These are phyloP conservation scores for Metarhizium sp. DNA, from an alignment of 2,329 filamentous ascomycete species.

Conservation along the genomic window DNA sequence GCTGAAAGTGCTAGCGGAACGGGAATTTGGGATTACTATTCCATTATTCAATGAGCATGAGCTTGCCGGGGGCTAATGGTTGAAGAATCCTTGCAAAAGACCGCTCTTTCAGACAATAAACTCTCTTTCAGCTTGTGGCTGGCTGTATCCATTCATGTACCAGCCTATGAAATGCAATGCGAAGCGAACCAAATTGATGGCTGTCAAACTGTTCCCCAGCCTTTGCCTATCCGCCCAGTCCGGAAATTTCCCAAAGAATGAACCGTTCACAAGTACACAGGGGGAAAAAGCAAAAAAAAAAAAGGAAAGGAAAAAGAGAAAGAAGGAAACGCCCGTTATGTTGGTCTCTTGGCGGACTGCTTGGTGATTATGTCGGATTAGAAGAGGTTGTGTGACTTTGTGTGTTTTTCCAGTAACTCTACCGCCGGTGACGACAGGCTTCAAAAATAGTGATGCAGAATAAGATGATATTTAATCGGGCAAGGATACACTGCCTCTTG, in stretches of 20 bases:
- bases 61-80: neutral
- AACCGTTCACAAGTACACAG: neutral
- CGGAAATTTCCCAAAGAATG: neutral
- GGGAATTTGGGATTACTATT: neutral
- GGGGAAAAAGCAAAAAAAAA: neutral
- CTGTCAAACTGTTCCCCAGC: neutral
- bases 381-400: neutral
- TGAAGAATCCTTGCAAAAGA: neutral
- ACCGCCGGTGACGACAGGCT: neutral
- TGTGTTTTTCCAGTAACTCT: neutral
- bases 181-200: neutral
- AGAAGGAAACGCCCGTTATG: neutral
- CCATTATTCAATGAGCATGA: neutral
- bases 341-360: too few species aligned
- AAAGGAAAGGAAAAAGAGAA: neutral
- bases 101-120: neutral
- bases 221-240: neutral
- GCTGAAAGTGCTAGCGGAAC: neutral
- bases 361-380: neutral
- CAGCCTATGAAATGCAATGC: neutral
- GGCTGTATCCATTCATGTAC: neutral
- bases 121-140: neutral
- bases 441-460: neutral
- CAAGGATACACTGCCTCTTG: neutral
- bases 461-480: too few species aligned